Percentiles rank a stretch among this genome's conserved stretches.
Conservation (phyloP, 257 asterid species). For the Primulina tabacum region DNA sequence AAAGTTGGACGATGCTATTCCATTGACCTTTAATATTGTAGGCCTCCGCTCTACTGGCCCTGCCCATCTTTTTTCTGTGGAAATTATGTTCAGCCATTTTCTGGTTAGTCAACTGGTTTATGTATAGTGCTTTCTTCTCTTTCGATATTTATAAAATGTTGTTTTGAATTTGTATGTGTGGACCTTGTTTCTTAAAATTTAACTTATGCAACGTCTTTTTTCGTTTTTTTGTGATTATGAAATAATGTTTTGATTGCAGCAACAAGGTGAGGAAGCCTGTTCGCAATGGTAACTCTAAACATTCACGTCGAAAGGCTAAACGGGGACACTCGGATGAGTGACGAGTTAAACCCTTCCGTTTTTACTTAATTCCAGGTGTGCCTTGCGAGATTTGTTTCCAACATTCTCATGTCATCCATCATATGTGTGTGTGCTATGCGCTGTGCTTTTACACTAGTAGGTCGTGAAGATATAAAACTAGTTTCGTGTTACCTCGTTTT, state of each 20-base stretch:
- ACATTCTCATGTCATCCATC: not conserved
- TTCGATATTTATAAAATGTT: not conserved
- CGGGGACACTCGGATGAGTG: slow-evolving; percentile 37
- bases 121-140: not conserved
- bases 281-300: slow-evolving; percentile 35
- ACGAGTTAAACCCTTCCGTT: not conserved
- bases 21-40: slow-evolving; percentile 28
- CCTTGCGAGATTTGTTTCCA: not conserved
- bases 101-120: slow-evolving; percentile 43
- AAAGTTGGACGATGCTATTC: not conserved
- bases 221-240: not conserved
- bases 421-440: no score
- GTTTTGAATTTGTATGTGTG: not conserved
- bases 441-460: not conserved
- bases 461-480: not conserved
- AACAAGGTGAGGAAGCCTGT: slow-evolving; percentile 34
- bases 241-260: slow-evolving; percentile 35
- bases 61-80: slow-evolving; percentile 52
- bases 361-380: not conserved
- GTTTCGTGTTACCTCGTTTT: not conserved
- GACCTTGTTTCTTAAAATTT: not conserved
- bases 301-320: slow-evolving; percentile 43
- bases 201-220: not conserved
- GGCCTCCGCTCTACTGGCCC: slow-evolving; percentile 79
- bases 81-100: slow-evolving; percentile 43